Evolutionary conservation across 2,329 filamentous ascomycete species (phyloP), one percentile per base, ranked within the genome.

Genomic region (Graphilbum sp.): DNA sequence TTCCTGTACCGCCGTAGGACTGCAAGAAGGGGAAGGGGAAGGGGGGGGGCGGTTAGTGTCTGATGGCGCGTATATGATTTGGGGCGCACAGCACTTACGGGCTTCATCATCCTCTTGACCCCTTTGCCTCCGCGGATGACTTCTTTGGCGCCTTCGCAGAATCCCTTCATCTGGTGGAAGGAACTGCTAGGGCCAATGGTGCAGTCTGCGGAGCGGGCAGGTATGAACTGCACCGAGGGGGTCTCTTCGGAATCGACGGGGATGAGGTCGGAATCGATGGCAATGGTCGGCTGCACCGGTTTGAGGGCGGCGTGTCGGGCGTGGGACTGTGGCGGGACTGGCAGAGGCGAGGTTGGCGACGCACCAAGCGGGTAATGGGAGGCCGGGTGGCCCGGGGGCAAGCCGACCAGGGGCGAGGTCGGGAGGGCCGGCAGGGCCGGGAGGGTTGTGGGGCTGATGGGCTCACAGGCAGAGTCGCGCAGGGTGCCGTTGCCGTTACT

Each of bases 141-240:
- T 15, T 68, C 65, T 34, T 62, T 62, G 7, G 69, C 69, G 1
- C 69, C 69, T 17, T 64, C 60, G 32, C 69, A 74, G 45, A 73
- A 71, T 2, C 67, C 68, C 39, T 67, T 70, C 29, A 66, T 54
- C 10, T 62, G 52, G 36, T 66, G 62, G 43, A 71, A 72, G 0
- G 68, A 71, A 45, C 66, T 69, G 10, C 52, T 46, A 0, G 54
- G 50, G 3, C 52, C 59, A 27, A 72, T 67, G 6, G 47, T 58
- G 45, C 60, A 64, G 36, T 46, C 40, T 7, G 40, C 36, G 6
- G 32, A 34, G 8, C 43, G 39, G 11, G 29, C 17, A 4, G 18
- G 18, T 1, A 38, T 7, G 27, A 10, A 29, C 13, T 6, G 27
- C 27, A 8, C 27, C 8, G 15, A 6, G 5, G 27, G 27, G 5